Evolutionary conservation across 352 stramenopile species (phyloP), one percentile per base, ranked within the genome.

Genomic region (Phytophthora citricola): DNA sequence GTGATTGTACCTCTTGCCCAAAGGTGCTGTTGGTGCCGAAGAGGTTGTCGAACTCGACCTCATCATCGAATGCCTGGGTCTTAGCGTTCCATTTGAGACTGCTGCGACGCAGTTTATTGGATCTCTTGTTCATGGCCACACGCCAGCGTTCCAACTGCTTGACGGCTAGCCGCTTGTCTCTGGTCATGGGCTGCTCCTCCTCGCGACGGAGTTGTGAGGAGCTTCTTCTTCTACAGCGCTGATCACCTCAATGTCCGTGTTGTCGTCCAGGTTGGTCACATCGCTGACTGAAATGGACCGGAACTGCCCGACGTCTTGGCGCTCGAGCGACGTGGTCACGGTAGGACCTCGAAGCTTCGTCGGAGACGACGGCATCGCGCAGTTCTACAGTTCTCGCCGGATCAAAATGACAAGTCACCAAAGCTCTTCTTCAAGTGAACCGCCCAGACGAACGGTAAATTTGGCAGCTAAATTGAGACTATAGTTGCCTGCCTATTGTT

Each of bases 131-230:
- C 66, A 78, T 74, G 5, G 69, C 70, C 14, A 64, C 58, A 20
- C 69, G 73, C 54, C 73, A 81, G 12, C 73, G 65, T n/a, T 81
- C 73, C 26, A 78, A 24, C 27, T 81, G 73, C 27, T 76, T 74
- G 32, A 78, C 58, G 17, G 66, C 70, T n/a, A 81, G 54, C 14
- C 73, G 69, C 10, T 67, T 69, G 24, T 81, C 73, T 12, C 71
- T 75, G 3, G 61, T 71, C 70, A 75, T 76, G 40, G 72, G 60
- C 20, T 74, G 63, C 29, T 76, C 63, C 12, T 76, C 63, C 38
- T 76, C 68, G 51, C 46, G 50, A 24, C 57, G 46, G 20, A 3
- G 49, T 58, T 20, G 15, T 51, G 56, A 24, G 52, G n/a, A 5
- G 50, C 26, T 4, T 75, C 63, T 24, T 63, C 58, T 9, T 76